Evolutionary conservation across 805 yeast species (phyloP), one percentile per base, ranked within the genome.

Genomic region (Yamadazyma laniorum): DNA sequence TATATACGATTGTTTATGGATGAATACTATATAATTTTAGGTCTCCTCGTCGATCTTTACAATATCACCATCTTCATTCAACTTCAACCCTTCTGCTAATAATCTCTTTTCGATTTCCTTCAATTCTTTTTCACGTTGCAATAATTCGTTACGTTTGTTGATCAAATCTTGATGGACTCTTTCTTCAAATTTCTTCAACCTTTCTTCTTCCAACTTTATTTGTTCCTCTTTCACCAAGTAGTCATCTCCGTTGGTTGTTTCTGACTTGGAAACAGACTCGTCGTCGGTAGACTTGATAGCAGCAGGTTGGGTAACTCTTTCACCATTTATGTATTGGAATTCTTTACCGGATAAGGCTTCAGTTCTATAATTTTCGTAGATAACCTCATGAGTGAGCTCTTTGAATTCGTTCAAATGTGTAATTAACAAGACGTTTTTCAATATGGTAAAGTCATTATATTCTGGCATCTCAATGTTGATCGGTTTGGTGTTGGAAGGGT

Each of bases 351-450:
- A 79, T 46, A 85, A 73, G 13, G 90, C 89, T 54, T 81, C 88
- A 7, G 96, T 85, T 73, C 97, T 82, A 64, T 89, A 89, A 56
- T 80, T 82, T 61, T 89, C 97, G 61, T 89, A 89, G 47, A 89
- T 67, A 28, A 81, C 75, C 58, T 88, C 95, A 58, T 85, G 95
- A 6, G 97, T 89, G 53, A 77, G 74, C 52, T 89, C 96, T 64
- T 87, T 87, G 61, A 89, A 79, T 56, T 89, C 96, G 57, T 82
- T 82, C 61, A 89, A 74, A 63, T 88, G 96, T 13, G 93, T 80
- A 52, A 85, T 83, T 53, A 89, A 74, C 43, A 89, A 67, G 3
- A 89, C 78, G 53, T 86, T 87, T 59, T 89, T 80, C 59, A 89
- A 72, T 29, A 85, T 75, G 30, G 86, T 77, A 57, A 89, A 85